A percentile compares a stretch with the other conserved stretches of the same genome.
Evolutionary conservation across 1,284 basidiomycete genomes (phyloP).

Genomic region (Ceratobasidium sp.): DNA sequence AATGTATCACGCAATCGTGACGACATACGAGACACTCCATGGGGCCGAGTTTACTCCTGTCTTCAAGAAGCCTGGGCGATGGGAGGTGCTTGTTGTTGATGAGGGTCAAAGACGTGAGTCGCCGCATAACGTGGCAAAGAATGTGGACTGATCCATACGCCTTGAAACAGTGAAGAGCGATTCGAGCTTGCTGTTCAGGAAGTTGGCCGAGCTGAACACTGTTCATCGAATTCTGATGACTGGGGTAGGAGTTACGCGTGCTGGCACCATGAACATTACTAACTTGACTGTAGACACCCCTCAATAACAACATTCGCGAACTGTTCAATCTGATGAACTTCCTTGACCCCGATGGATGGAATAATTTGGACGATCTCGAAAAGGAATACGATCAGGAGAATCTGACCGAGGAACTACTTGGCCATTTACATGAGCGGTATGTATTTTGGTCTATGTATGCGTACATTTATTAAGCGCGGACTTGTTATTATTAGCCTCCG

Average conservation of each 20-base stretch:
- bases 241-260: slow-evolving; percentile 63
- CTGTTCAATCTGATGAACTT: slow-evolving; percentile 96
- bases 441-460: slow-evolving; percentile 45
- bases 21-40: slow-evolving; percentile 86
- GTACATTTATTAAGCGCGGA: not conserved
- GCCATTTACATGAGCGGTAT: slow-evolving; percentile 71
- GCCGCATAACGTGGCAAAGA: slow-evolving; percentile 7
- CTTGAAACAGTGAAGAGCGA: slow-evolving; percentile 79
- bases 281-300: slow-evolving; percentile 72
- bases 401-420: slow-evolving; percentile 80
- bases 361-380: slow-evolving; percentile 75
- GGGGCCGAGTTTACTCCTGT: slow-evolving; percentile 74
- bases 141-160: not conserved
- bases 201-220: slow-evolving; percentile 81
- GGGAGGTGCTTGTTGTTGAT: slow-evolving; percentile 93
- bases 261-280: slow-evolving; percentile 16
- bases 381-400: slow-evolving; percentile 69
- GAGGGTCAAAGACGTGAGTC: slow-evolving; percentile 89
- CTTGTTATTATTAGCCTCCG: slow-evolving; percentile 62
- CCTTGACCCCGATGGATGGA: slow-evolving; percentile 81
- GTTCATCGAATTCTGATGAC: slow-evolving; percentile 92
- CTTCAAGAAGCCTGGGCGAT: slow-evolving; percentile 84
- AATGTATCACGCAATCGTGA: slow-evolving; percentile 86
- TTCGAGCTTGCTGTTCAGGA: slow-evolving; percentile 81
- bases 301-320: slow-evolving; percentile 97